Evolutionary conservation across 2,329 filamentous ascomycete species (phyloP).

Genomic region (Alternaria solani): DNA sequence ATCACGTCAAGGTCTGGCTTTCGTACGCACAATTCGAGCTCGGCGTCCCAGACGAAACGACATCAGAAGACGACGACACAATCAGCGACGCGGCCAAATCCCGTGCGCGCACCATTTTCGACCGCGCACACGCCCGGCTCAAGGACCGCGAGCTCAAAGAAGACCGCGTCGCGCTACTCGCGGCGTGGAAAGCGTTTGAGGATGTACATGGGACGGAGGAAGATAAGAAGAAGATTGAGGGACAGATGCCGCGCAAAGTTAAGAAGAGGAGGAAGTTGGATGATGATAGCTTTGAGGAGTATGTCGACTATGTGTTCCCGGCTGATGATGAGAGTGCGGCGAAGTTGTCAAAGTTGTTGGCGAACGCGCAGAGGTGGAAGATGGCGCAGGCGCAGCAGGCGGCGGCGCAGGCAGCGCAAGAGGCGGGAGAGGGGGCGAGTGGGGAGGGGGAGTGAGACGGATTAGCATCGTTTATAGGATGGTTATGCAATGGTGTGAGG

Average conservation of each 20-base stretch:
- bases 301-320: constrained; percentile 96
- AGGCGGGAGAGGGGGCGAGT: constrained; percentile 6
- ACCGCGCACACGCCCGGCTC: constrained; percentile 84
- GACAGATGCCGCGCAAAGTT: constrained; percentile 90
- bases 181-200: constrained; percentile 93
- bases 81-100: constrained; percentile 85
- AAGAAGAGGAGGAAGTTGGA: constrained; percentile 93
- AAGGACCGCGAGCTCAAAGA: constrained; percentile 91
- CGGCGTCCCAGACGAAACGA: constrained; percentile 82
- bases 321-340: constrained; percentile 88
- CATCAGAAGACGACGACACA: constrained; percentile 58
- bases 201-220: constrained; percentile 77
- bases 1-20: constrained; percentile 99
- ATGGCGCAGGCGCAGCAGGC: constrained; percentile 54
- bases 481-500: too few relatives aligned
- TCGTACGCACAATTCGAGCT: constrained; percentile 99
- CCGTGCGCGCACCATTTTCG: constrained; percentile 83
- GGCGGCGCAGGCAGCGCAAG: constrained; percentile 23
- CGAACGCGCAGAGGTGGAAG: constrained; percentile 90
- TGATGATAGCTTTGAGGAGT: constrained; percentile 95
- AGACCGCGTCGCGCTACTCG: constrained; percentile 89
- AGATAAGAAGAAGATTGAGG: constrained; percentile 83
- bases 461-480: too few relatives aligned
- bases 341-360: constrained; percentile 82
- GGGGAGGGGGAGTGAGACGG: constrained; percentile 1